Conservation (phyloP, 352 stramenopile genomes). For the Phytopythium mirpurense region DNA sequence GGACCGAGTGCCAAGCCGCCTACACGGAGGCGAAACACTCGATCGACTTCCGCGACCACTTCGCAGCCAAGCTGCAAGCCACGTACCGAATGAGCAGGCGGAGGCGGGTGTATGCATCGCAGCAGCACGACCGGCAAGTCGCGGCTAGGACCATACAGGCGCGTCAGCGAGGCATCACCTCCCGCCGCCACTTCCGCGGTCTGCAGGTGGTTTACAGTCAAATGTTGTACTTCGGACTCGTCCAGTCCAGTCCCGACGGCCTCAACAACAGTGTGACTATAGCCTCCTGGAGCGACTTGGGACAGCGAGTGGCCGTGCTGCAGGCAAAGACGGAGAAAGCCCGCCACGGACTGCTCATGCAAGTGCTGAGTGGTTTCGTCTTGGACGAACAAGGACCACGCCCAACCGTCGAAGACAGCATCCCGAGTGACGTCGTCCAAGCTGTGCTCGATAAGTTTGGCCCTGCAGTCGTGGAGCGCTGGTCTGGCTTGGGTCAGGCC, state of each 20-base stretch:
- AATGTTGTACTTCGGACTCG: constrained; percentile 34
- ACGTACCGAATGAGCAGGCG: constrained; percentile 66
- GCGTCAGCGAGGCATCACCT: constrained; percentile 57
- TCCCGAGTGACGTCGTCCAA: background rate
- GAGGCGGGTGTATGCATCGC: constrained; percentile 41
- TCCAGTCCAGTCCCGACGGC: background rate
- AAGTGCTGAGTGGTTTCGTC: constrained; percentile 54
- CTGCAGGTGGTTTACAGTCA: constrained; percentile 56
- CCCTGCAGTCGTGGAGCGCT: background rate
- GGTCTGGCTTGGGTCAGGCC: constrained; percentile 23
- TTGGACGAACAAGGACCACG: background rate
- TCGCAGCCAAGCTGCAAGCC: constrained; percentile 67
- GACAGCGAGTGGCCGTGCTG: constrained; percentile 25
- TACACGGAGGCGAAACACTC: constrained; percentile 52
- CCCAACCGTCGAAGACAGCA: background rate
- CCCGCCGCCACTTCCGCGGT: constrained; percentile 40
- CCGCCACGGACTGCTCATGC: constrained; percentile 61
- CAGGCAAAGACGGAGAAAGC: constrained; percentile 32
- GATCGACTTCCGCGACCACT: constrained; percentile 55
- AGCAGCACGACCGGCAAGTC: constrained; percentile 35
- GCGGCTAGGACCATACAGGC: constrained; percentile 63
- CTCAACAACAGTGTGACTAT: too few relatives aligned
- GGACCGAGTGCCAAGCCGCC: constrained; percentile 45
- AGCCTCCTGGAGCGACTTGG: too few relatives aligned
- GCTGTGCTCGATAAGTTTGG: background rate